A percentile compares a stretch with the other conserved stretches of the same genome.
phyloP scores from a whole-genome alignment of 805 yeast species.

The Kazachstania viticola region DNA sequence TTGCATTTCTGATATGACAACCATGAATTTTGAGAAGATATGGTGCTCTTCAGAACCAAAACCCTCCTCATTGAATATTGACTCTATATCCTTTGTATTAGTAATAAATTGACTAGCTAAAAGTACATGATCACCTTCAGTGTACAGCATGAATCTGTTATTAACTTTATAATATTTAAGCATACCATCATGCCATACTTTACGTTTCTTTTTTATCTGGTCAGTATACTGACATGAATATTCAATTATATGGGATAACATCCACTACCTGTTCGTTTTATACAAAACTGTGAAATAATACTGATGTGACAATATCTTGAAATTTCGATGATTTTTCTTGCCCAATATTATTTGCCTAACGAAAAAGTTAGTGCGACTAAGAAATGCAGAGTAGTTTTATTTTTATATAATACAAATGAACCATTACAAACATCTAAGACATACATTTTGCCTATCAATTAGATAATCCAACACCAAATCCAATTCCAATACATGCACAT shows the following conservation, averaged over 20 bases:
- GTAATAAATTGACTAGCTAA: conserved; percentile 18
- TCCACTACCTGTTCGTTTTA: no score
- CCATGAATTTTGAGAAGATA: conserved; percentile 17
- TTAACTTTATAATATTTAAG: conserved; percentile 14
- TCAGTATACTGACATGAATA: conserved; percentile 24
- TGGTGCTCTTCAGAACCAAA: conserved; percentile 19
- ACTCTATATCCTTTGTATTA: conserved; percentile 12
- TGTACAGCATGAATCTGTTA: conserved; percentile 15
- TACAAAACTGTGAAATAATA: no score
- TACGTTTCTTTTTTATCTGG: conserved; percentile 24
- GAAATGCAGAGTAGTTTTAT: no score
- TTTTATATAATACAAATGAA: no score
- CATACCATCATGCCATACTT: conserved; percentile 27
- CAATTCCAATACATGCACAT: conserved; percentile 34
- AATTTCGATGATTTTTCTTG: no score
- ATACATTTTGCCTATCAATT: no score
- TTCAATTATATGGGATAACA: conserved; percentile 16
- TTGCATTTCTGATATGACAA: conserved; percentile 12
- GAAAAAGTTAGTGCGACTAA: no score
- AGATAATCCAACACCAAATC: conserved; percentile 32
- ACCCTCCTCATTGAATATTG: conserved; percentile 11
- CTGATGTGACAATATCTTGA: no score
- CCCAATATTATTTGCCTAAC: no score
- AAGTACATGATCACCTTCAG: conserved; percentile 14
- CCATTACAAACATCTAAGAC: no score